Evolutionary conservation across 2,329 filamentous ascomycete genomes (phyloP), one percentile per base, ranked within the genome.

Genomic region (Dactylonectria macrodidyma): DNA sequence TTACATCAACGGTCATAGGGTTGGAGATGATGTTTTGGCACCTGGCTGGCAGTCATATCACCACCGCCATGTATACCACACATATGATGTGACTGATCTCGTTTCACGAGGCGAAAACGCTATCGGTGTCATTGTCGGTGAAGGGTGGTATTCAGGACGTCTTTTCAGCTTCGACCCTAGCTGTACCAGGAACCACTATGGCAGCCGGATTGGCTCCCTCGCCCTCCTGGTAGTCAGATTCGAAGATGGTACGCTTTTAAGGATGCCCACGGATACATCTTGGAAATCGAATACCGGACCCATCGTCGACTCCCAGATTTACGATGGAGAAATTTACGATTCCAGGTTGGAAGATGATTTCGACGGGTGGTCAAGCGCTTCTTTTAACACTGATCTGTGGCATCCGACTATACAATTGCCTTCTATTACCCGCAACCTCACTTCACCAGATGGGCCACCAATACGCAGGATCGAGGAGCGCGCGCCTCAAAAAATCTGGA

Each of bases 21-120:
- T 86, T 8, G 81, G 81, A 0, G 79, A 82, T 54, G 65, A 77
- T 6, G 77, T 80, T 11, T 78, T 87, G 55, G 83, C 85, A 41
- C 86, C 86, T 0, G 86, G 86, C 0, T 88, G 85, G 84, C 82
- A 83, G 48, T 81, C 81, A 12, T 89, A 89, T 68, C 76, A 82
- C 0, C 76, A 84, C 61, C 79, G 86, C 2, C 80, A 85, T n/a
- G 76, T 80, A 1, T 90, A 89, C 64, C 82, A 89, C 66, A 85
- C 83, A 0, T 86, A 84, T 67, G 86, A 89, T 69, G 83, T 89
- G 2, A 82, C 81, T 0, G 65, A 77, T 1, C 76, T 84, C 0
- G 64, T 88, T 1, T 75, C 71, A 3, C 69, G 69, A 2, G 62
- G 69, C 3, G 81, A 83, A 3, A 82, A 84, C 59, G 75, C 75